phyloP scores from a whole-genome alignment of 176 grass and related monocot species.

The Chrysopogon serrulatus region DNA sequence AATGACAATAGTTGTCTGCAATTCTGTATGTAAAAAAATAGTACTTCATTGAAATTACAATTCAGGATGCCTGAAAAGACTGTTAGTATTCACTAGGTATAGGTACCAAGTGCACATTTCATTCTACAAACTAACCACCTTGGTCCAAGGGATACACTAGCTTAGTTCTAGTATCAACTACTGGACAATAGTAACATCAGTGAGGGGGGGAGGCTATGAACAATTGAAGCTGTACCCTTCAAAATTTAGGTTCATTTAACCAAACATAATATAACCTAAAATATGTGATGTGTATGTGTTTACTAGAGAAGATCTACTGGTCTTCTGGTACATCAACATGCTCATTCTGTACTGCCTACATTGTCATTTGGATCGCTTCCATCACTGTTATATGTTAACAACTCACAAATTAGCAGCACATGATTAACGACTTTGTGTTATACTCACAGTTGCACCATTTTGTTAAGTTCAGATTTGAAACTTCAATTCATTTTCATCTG shows the following conservation, averaged over 20 bases:
- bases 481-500: constrained; percentile 3
- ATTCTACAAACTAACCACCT: background rate
- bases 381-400: background rate
- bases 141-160: background rate
- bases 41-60: background rate
- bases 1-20: background rate
- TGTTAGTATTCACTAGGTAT: background rate
- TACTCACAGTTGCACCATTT: background rate
- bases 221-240: background rate
- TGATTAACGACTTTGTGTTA: background rate
- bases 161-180: background rate
- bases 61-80: background rate
- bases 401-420: background rate
- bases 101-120: background rate
- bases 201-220: background rate
- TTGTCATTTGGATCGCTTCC: background rate
- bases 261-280: too few relatives aligned
- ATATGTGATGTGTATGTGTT: too few relatives aligned
- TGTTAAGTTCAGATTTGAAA: background rate
- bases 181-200: background rate
- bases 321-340: background rate
- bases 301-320: background rate
- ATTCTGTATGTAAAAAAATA: background rate
- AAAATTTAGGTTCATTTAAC: background rate
- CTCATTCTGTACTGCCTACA: background rate